Evolutionary conservation across 192 early-diverging fungal species (phyloP).

Genomic region (Rhizoclosmatium globosum): DNA sequence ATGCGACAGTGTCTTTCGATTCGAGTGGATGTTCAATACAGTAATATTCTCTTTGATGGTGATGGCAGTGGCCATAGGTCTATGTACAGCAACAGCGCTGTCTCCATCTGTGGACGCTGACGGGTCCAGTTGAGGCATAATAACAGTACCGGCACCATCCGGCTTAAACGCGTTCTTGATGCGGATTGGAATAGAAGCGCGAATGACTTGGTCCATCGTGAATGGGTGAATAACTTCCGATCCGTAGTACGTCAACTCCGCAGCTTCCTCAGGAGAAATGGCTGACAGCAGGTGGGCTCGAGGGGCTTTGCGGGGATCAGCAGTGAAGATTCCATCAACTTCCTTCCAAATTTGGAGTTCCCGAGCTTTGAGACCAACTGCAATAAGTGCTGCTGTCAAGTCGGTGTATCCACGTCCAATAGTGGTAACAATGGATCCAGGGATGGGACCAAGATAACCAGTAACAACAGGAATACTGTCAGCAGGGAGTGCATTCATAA

Average conservation of each 20-base stretch:
- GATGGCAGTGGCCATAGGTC: slow-evolving; percentile 90
- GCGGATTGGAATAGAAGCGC: slow-evolving; percentile 94
- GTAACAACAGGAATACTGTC: slow-evolving; percentile 92
- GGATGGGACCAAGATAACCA: slow-evolving; percentile 97
- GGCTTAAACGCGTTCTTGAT: slow-evolving; percentile 99
- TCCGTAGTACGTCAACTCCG: slow-evolving; percentile 97
- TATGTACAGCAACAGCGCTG: slow-evolving; percentile 16
- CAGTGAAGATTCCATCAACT: slow-evolving; percentile 99
- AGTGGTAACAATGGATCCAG: slow-evolving; percentile 87
- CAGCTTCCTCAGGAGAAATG: slow-evolving; percentile 97
- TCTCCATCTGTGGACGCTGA: background rate
- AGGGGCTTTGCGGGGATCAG: slow-evolving; percentile 96
- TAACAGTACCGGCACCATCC: slow-evolving; percentile 88
- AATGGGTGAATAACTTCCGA: slow-evolving; percentile 95
- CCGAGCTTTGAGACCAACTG: slow-evolving; percentile 85
- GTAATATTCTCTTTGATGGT: slow-evolving; percentile 98
- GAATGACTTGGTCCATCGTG: slow-evolving; percentile 99
- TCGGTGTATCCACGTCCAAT: slow-evolving; percentile 99
- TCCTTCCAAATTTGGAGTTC: slow-evolving; percentile 99
- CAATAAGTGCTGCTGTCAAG: slow-evolving; percentile 92
- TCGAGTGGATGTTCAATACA: slow-evolving; percentile 96
- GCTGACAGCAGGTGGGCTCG: slow-evolving; percentile 83
- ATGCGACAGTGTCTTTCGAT: slow-evolving; percentile 93
- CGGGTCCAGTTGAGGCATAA: slow-evolving; percentile 78
- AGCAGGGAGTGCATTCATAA: slow-evolving; percentile 50